A percentile compares a stretch with the other conserved stretches of the same genome.
Evolutionary conservation across 2,329 filamentous ascomycete genomes (phyloP).

Genomic region (Fusarium luffae): DNA sequence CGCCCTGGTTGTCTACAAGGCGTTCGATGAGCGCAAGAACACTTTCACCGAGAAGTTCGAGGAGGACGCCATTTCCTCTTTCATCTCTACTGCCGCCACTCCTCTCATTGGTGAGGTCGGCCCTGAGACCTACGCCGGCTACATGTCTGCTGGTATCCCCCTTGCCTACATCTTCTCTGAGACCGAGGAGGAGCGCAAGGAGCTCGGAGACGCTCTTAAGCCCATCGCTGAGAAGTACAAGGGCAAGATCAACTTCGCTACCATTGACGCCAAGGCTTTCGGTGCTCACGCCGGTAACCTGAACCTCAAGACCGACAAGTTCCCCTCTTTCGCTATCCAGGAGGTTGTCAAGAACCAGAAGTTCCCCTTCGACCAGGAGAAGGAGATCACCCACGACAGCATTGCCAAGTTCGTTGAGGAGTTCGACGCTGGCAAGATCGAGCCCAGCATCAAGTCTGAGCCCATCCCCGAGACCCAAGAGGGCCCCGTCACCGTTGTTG

Average conservation of each 20-base stretch:
- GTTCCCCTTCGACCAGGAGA: conserved; percentile 90
- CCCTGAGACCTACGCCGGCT: conserved; percentile 93
- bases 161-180: conserved; percentile 98
- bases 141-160: conserved; percentile 92
- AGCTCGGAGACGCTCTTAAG: conserved; percentile 81
- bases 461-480: conserved; percentile 94
- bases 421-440: conserved; percentile 86
- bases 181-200: conserved; percentile 86
- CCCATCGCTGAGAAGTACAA: conserved; percentile 90
- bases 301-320: conserved; percentile 94
- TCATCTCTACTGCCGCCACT: conserved; percentile 85
- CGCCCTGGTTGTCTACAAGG: conserved; percentile 93
- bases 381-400: conserved; percentile 76
- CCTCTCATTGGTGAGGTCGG: conserved; percentile 96
- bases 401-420: conserved; percentile 88
- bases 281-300: conserved; percentile 96
- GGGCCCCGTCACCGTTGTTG: conserved; percentile 85
- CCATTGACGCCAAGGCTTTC: conserved; percentile 93
- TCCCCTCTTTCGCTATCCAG: conserved; percentile 98
- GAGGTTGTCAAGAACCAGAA: conserved; percentile 96
- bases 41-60: conserved; percentile 84
- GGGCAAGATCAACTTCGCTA: conserved; percentile 96
- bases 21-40: conserved; percentile 96
- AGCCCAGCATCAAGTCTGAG: conserved; percentile 98
- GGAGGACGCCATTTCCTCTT: conserved; percentile 80